Base-by-base conservation (phyloP, 2,329 filamentous ascomycete genomes). In the Ophiocordyceps sinensis region DNA sequence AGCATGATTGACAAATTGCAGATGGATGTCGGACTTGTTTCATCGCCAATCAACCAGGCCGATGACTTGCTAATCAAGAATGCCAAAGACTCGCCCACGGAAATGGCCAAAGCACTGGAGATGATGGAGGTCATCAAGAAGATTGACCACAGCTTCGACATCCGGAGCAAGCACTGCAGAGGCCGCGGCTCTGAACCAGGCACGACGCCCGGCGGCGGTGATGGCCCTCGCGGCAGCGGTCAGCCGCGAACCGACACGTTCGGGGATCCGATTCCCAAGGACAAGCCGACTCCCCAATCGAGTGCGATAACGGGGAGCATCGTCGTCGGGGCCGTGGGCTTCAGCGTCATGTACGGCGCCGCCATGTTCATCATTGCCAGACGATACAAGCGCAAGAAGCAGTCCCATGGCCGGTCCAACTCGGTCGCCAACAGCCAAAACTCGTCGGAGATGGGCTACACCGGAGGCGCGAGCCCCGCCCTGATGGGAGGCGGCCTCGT, bases 281-380 rank as follows among this genome's bases (percentile, higher is more conserved):
- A 35, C 32, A 3, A 3, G 14, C 32, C 32, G 15, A 35, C 14
- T 15, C 32, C 14, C 17, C 28, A 55, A 47, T 66, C 75, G 53
- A 67, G 68, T 53, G 77, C 75, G 35, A 80, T 77, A 29, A 79
- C 73, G 2, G 75, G 73, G 21, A 77, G 75, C 48, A 79, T 94
- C 53, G 85, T 82, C 43, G 71, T 85, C 19, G 85, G 85, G 52
- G 82, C 85, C 23, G 76, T 88, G 28, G 74, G 75, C 36, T 79
- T 87, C 54, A 85, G 85, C 35, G 82, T 80, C 39, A 79, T 86
- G n/a, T 94, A 94, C 51, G 88, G 87, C 55, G 85, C 83, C 12
- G 87, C 85, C 59, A 94, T 95, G 88, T 89, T 94, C 67, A 79
- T 91, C 54, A 77, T 94, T 49, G 88, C 88, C 39, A 80, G 87